Evolutionary conservation across 2,329 filamentous ascomycete species (phyloP).

Genomic region (Eutypella sp.): DNA sequence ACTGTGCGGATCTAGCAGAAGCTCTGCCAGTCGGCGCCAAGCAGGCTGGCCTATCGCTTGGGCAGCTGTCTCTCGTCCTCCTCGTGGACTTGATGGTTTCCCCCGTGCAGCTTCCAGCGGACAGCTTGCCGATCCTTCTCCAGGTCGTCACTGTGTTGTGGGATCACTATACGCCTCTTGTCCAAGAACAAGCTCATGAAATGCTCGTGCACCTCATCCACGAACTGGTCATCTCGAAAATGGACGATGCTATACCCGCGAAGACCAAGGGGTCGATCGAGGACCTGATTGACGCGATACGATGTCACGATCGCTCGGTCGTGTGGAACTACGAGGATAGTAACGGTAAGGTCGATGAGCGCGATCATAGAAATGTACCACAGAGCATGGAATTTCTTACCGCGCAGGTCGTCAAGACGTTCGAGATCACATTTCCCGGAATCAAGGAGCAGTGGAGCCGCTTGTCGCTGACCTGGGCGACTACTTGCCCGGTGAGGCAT

Average conservation of each 20-base stretch:
- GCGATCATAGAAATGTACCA: conserved; percentile 77
- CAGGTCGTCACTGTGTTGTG: conserved; percentile 92
- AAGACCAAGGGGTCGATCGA: conserved; percentile 72
- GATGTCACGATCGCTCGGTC: conserved; percentile 76
- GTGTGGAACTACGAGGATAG: conserved; percentile 95
- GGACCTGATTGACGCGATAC: conserved; percentile 79
- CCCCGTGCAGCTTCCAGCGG: conserved; percentile 71
- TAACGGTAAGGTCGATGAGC: conserved; percentile 70
- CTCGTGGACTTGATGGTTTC: conserved; percentile 95
- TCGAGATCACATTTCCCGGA: conserved; percentile 76
- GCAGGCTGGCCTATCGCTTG: conserved; percentile 84
- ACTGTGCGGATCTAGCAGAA: conserved; percentile 78
- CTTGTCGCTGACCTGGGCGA: conserved; percentile 89
- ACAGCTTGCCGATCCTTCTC: conserved; percentile 78
- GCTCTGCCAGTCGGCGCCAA: conserved; percentile 85
- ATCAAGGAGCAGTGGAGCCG: conserved; percentile 91
- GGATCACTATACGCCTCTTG: conserved; percentile 93
- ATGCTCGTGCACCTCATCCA: conserved; percentile 98
- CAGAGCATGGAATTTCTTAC: conserved; percentile 83
- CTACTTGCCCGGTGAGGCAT: conserved; percentile 91
- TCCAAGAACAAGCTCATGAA: conserved; percentile 93
- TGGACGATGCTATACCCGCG: conserved; percentile 63
- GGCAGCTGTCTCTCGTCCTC: conserved; percentile 87
- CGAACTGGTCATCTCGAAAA: conserved; percentile 77
- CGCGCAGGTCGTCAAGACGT: conserved; percentile 75